A percentile compares a stretch with the other conserved stretches of the same genome.
These are phyloP conservation scores for Wickerhamomyces canadensis DNA, from an alignment of 805 yeast genomes.

Conservation along the genomic window DNA sequence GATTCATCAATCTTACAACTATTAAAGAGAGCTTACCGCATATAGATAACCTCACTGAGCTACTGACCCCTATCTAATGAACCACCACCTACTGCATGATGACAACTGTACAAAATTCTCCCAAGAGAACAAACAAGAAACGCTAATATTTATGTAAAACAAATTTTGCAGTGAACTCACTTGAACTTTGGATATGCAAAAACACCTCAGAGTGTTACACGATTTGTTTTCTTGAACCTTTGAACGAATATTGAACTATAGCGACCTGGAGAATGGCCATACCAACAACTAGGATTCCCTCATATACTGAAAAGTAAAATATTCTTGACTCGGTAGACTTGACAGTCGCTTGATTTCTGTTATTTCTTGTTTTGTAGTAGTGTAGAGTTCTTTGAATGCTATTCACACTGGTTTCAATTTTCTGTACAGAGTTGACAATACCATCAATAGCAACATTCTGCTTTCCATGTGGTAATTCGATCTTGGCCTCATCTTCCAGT, in stretches of 20 bases:
- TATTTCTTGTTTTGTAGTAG: constrained; percentile 85
- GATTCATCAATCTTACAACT: not conserved
- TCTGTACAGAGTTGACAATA: constrained; percentile 38
- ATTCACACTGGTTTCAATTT: constrained; percentile 56
- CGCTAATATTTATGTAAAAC: no score
- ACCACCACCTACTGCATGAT: no score
- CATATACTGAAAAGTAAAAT: constrained; percentile 70
- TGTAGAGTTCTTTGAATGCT: constrained; percentile 55
- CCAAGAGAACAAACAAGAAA: not conserved
- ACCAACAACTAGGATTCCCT: constrained; percentile 66
- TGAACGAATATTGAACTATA: constrained; percentile 66
- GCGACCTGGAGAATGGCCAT: constrained; percentile 68
- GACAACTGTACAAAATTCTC: no score
- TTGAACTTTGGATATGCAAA: no score
- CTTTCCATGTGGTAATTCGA: constrained; percentile 25
- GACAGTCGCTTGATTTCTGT: constrained; percentile 86
- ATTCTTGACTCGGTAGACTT: constrained; percentile 75
- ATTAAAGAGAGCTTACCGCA: no score
- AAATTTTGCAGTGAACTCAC: no score
- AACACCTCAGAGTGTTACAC: constrained; percentile 7
- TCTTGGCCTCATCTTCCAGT: constrained; percentile 38
- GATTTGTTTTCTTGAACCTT: constrained; percentile 61
- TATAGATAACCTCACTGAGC: no score
- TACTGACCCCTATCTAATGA: no score
- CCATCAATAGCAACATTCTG: constrained; percentile 48